Percentiles rank a stretch among this genome's conserved stretches.
Evolutionary conservation across 805 yeast genomes (phyloP).

Genomic region (Candida pseudoglaebosa): DNA sequence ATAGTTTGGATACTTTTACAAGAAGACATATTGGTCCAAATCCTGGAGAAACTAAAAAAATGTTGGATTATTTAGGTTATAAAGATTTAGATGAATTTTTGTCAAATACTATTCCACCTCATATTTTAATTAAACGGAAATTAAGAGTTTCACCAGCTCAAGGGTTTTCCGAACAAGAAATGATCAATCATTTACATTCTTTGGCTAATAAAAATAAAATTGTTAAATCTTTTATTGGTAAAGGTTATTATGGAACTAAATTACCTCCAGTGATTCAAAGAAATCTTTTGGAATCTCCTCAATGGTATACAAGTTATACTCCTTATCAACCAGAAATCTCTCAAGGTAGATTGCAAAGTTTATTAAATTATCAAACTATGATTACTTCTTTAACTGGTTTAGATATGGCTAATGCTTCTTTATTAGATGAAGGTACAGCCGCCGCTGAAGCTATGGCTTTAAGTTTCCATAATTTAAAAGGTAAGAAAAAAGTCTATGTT

Average conservation of each 20-base stretch:
- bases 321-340: slow-evolving; percentile 98
- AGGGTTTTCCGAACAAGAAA: slow-evolving; percentile 80
- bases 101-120: slow-evolving; percentile 68
- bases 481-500: slow-evolving; percentile 64
- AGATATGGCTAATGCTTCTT: slow-evolving; percentile 91
- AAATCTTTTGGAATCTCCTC: slow-evolving; percentile 88
- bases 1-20: slow-evolving; percentile 71
- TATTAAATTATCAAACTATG: slow-evolving; percentile 91
- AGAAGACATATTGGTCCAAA: slow-evolving; percentile 89
- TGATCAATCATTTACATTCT: slow-evolving; percentile 61
- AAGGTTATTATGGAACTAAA: slow-evolving; percentile 88
- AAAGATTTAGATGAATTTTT: slow-evolving; percentile 68
- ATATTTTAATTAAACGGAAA: slow-evolving; percentile 65
- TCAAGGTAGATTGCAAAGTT: slow-evolving; percentile 90
- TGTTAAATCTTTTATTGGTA: slow-evolving; percentile 78
- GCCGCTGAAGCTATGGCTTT: slow-evolving; percentile 96
- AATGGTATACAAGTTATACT: slow-evolving; percentile 98
- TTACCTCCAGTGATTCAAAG: slow-evolving; percentile 92
- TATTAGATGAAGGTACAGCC: slow-evolving; percentile 94
- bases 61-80: slow-evolving; percentile 67
- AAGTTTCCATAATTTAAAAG: slow-evolving; percentile 62
- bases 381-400: slow-evolving; percentile 87
- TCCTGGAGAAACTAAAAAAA: slow-evolving; percentile 54
- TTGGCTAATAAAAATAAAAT: slow-evolving; percentile 76
- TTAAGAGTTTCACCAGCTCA: slow-evolving; percentile 61